Percentiles rank a stretch among this genome's conserved stretches.
These are phyloP conservation scores for Camelina hispida DNA, from an alignment of 345 rosid species.

Conservation along the genomic window DNA sequence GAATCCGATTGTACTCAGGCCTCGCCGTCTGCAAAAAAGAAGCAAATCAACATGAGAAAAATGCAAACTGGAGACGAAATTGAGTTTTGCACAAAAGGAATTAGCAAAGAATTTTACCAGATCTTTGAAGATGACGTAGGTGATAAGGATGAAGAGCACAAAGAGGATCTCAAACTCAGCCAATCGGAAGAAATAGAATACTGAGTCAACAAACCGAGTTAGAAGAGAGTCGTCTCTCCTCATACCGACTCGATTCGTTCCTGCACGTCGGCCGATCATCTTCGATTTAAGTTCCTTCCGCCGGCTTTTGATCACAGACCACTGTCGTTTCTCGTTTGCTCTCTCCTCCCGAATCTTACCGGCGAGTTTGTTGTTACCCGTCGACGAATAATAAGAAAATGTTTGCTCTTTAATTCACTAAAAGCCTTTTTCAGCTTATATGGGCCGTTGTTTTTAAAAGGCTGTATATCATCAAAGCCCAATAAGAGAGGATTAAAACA, in stretches of 20 bases:
- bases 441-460: background rate
- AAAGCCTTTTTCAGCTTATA: background rate
- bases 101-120: slow-evolving; percentile 22
- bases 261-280: slow-evolving; percentile 46
- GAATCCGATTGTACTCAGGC: slow-evolving; percentile 46
- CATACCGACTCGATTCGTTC: slow-evolving; percentile 38
- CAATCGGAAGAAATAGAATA: slow-evolving; percentile 42
- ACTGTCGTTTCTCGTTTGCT: slow-evolving; percentile 21
- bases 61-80: slow-evolving; percentile 3
- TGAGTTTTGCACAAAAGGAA: background rate
- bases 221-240: slow-evolving; percentile 41
- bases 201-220: slow-evolving; percentile 46
- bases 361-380: slow-evolving; percentile 21
- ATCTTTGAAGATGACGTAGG: slow-evolving; percentile 46
- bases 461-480: background rate
- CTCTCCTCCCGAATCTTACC: slow-evolving; percentile 3
- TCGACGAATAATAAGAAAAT: background rate
- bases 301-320: background rate
- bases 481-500: no score
- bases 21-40: slow-evolving; percentile 41
- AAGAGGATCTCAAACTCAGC: slow-evolving; percentile 49
- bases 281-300: background rate
- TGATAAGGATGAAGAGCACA: slow-evolving; percentile 39
- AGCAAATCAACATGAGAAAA: background rate
- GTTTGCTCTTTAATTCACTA: background rate